phyloP scores from a whole-genome alignment of 208 protist species.

The Crithidia sp. region DNA sequence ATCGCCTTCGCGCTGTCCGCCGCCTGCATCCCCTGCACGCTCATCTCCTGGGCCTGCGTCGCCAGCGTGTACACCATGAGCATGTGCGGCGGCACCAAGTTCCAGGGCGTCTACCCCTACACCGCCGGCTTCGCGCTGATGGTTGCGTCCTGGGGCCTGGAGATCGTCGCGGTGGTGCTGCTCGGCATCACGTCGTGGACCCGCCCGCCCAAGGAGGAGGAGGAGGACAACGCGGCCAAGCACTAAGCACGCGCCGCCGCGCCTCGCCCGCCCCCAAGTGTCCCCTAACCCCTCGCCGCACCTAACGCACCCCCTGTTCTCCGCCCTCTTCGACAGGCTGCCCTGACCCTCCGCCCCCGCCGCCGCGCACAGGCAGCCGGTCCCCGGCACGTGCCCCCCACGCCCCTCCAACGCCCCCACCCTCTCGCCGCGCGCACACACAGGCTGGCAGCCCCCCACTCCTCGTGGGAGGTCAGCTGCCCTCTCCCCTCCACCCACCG shows the following conservation, averaged over 20 bases:
- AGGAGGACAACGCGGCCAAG: constrained; percentile 25
- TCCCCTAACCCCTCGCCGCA: too few species aligned
- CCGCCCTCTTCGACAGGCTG: too few species aligned
- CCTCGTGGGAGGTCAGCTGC: not conserved
- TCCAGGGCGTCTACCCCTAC: constrained; percentile 29
- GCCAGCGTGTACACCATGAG: constrained; percentile 40
- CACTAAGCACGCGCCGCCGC: constrained; percentile 3
- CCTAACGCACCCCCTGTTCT: too few species aligned
- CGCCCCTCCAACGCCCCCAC: constrained; percentile 18
- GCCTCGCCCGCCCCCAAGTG: too few species aligned
- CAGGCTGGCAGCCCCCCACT: not conserved
- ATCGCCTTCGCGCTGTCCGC: constrained; percentile 38
- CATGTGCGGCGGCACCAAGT: constrained; percentile 35
- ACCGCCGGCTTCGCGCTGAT: constrained; percentile 54
- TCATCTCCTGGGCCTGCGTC: constrained; percentile 56
- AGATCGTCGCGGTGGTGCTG: constrained; percentile 37
- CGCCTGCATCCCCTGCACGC: constrained; percentile 38
- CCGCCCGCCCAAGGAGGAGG: constrained; percentile 30
- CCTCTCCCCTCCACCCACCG: too few species aligned
- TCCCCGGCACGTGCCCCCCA: not conserved
- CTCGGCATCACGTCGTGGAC: constrained; percentile 30
- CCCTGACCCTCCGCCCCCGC: too few species aligned
- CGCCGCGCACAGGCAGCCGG: too few species aligned
- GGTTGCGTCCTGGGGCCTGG: constrained; percentile 42
- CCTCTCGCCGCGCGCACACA: not conserved